A percentile compares a stretch with the other conserved stretches of the same genome.
Evolutionary conservation across 768 basidiomycete genomes (phyloP).

Genomic region (Boletus coccyginus): DNA sequence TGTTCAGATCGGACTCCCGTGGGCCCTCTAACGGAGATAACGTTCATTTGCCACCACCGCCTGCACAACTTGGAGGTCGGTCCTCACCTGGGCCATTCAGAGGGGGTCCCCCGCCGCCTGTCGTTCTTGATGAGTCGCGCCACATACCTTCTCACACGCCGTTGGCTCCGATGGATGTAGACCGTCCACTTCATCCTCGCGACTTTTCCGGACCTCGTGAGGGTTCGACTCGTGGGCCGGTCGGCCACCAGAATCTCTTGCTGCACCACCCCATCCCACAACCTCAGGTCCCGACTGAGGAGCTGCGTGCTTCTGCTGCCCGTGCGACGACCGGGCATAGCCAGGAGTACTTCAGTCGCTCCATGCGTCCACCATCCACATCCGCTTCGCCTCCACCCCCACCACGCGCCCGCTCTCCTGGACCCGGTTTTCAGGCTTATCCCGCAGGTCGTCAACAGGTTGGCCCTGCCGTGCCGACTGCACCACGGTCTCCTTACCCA

Average conservation of each 20-base stretch:
- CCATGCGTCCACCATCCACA: constrained; percentile 51
- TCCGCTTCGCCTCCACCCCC: constrained; percentile 61
- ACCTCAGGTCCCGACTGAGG: constrained; percentile 52
- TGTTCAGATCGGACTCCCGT: constrained; percentile 66
- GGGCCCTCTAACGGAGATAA: constrained; percentile 44
- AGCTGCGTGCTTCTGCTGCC: constrained; percentile 40
- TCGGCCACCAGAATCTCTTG: constrained; percentile 53
- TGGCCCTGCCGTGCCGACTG: constrained; percentile 51
- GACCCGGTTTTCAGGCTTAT: constrained; percentile 47
- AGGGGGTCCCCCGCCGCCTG: constrained; percentile 80
- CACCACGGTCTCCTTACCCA: constrained; percentile 60
- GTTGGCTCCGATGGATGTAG: constrained; percentile 76
- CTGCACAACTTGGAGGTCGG: constrained; percentile 44
- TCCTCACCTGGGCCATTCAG: constrained; percentile 73
- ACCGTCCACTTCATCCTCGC: constrained; percentile 53
- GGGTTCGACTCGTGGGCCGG: constrained; percentile 45
- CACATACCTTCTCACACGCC: constrained; percentile 65
- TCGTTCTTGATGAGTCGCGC: constrained; percentile 73
- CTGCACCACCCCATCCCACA: constrained; percentile 71
- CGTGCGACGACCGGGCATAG: constrained; percentile 41
- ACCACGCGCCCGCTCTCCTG: constrained; percentile 49
- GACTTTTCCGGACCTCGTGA: constrained; percentile 56
- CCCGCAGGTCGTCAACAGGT: constrained; percentile 46
- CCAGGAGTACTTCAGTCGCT: constrained; percentile 57
- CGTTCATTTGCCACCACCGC: constrained; percentile 57